A percentile compares a stretch with the other conserved stretches of the same genome.
These are phyloP conservation scores for Aspergillus novoparasiticus DNA, from an alignment of 2,329 filamentous ascomycete species.

Conservation along the genomic window DNA sequence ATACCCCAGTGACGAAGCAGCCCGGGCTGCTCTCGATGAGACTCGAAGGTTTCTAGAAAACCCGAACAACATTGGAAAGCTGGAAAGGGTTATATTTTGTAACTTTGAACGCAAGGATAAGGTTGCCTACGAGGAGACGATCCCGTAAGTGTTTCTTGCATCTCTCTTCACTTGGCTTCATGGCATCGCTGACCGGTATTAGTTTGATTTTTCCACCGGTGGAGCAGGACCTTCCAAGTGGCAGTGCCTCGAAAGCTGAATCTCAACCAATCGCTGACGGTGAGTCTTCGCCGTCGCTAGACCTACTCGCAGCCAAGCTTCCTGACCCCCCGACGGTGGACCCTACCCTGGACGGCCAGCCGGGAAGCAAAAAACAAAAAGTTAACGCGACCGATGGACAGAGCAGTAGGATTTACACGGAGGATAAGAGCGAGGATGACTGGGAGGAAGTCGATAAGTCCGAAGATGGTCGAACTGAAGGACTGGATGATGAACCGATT, in stretches of 20 bases:
- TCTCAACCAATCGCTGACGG: conserved; percentile 24
- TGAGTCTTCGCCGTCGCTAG: conserved; percentile 29
- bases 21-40: conserved; percentile 67
- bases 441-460: conserved; percentile 43
- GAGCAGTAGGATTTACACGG: conserved; percentile 15
- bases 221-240: conserved; percentile 33
- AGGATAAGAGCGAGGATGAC: conserved; percentile 39
- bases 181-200: conserved; percentile 8
- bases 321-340: conserved; percentile 53
- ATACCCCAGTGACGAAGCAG: conserved; percentile 76
- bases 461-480: conserved; percentile 27
- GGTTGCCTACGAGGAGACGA: conserved; percentile 65
- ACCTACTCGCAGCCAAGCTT: conserved; percentile 45
- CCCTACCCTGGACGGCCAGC: conserved; percentile 46
- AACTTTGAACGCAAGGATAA: conserved; percentile 80
- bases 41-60: conserved; percentile 58
- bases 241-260: conserved; percentile 10
- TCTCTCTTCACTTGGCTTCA: background rate
- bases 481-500: conserved; percentile 37
- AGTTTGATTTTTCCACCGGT: conserved; percentile 55
- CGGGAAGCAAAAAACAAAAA: conserved; percentile 53
- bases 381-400: conserved; percentile 20
- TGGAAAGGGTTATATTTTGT: conserved; percentile 82
- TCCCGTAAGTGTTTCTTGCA: conserved; percentile 67
- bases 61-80: conserved; percentile 40